Evolutionary conservation across 2,329 filamentous ascomycete species (phyloP), one percentile per base, ranked within the genome.

Genomic region (Sporothrix protearum): DNA sequence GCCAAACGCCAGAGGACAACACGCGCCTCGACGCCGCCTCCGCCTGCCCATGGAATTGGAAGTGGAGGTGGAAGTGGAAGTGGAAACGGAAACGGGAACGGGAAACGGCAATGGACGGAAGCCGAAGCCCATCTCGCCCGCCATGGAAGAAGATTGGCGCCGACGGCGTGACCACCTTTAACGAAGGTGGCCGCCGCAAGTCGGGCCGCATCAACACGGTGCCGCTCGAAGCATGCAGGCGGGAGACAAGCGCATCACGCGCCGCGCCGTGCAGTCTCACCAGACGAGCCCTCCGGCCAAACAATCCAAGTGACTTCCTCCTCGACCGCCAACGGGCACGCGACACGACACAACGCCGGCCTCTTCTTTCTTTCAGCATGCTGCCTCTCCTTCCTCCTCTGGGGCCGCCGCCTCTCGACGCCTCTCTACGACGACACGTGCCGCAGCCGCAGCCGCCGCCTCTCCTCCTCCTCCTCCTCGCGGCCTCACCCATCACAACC

Each of bases 141-240:
- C 96, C 96, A 28, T 99, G 96, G 96, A 98, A 96, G 83, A 92
- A 89, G 77, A 87, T 92, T 74, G 87, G 87, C 72, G 93, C 92
- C 53, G 92, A 97, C 36, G 96, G 96, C 0, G 96, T 96, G 28
- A 96, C 95, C 3, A 91, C 92, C 0, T 94, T 96, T 79, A 87
- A 91, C 61, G 88, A 86, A 82, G 92, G 86, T 87, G 93, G 92
- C 66, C 86, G 86, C 74, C 86, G 89, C 73, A 90, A 89, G 77
- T 91, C 89, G 28, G 88, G 88, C 53, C 86, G 89, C 73, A 87
- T 88, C 76, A 91, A 91, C 77, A 79, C 79, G 2, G 77, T 88
- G 16, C 86, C 87, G 22, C 73, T 86, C 39, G 86, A 89, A 89
- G 73, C 76, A n/a, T 86, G 55, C 84, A 85, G 73, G 81, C 84